Evolutionary conservation across 352 stramenopile genomes (phyloP).

Genomic region (Globisporangium solare): DNA sequence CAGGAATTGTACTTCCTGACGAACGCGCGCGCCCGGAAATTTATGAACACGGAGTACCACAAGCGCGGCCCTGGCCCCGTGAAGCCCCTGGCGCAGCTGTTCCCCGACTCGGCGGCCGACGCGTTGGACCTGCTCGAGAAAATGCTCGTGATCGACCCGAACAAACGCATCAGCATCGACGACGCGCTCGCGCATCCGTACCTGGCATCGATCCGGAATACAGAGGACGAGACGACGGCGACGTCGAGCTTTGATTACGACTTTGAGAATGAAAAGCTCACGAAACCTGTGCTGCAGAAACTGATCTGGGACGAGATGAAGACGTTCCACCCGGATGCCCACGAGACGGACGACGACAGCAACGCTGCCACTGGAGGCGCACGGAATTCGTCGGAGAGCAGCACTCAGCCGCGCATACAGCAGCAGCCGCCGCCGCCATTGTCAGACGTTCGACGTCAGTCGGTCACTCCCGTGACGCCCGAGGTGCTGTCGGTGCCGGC

Average conservation of each 20-base stretch:
- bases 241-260: constrained; percentile 89
- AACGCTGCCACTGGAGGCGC: too few relatives aligned
- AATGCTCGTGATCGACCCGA: constrained; percentile 86
- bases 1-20: constrained; percentile 90
- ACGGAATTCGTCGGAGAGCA: too few relatives aligned
- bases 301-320: constrained; percentile 87
- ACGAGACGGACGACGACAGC: constrained; percentile 20
- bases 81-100: constrained; percentile 70
- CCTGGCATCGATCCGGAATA: constrained; percentile 88
- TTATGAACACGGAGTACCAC: constrained; percentile 85
- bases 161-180: constrained; percentile 89
- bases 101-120: constrained; percentile 57
- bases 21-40: constrained; percentile 82
- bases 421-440: background rate
- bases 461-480: constrained; percentile 32
- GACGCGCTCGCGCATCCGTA: constrained; percentile 91
- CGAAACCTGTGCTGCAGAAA: constrained; percentile 74
- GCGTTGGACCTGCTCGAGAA: constrained; percentile 81
- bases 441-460: constrained; percentile 7
- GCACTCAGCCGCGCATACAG: background rate
- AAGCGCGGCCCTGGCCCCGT: constrained; percentile 62
- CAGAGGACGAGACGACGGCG: constrained; percentile 89
- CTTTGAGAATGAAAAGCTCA: constrained; percentile 86
- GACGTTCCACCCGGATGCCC: constrained; percentile 63
- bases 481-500: constrained; percentile 20